These are phyloP conservation scores for Abortiporus biennis DNA, from an alignment of 1,284 basidiomycete species.

Conservation along the genomic window DNA sequence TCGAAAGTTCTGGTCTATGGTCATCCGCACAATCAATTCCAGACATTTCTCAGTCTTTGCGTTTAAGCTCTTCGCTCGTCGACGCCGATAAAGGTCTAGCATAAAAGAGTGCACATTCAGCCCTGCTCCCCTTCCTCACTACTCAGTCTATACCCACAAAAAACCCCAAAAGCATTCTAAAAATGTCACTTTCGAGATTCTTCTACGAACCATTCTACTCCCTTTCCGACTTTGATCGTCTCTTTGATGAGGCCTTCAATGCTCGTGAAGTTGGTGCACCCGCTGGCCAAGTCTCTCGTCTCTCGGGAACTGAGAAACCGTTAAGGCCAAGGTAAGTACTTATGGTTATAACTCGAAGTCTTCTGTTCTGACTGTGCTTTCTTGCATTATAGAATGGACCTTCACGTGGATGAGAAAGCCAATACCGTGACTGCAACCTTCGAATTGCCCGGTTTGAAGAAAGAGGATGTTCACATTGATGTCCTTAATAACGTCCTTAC, in stretches of 20 bases:
- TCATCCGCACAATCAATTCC: no score
- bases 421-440: slow-evolving; percentile 41
- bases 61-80: no score
- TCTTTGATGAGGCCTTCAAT: slow-evolving; percentile 41
- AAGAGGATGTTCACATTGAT: slow-evolving; percentile 36
- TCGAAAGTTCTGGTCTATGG: no score
- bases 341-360: neutral
- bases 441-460: slow-evolving; percentile 42
- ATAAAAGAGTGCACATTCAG: no score
- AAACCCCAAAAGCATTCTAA: no score
- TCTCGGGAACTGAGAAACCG: slow-evolving; percentile 4
- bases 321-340: slow-evolving; percentile 22
- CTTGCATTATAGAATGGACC: neutral
- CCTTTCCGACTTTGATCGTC: slow-evolving; percentile 37
- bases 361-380: neutral
- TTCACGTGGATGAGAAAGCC: slow-evolving; percentile 31
- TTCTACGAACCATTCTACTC: slow-evolving; percentile 42
- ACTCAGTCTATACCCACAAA: neutral
- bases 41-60: no score
- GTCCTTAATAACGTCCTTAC: slow-evolving; percentile 36
- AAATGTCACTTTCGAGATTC: slow-evolving; percentile 25
- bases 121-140: no score
- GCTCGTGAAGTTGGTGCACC: slow-evolving; percentile 4
- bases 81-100: no score
- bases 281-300: slow-evolving; percentile 12